Percentiles rank a stretch among this genome's conserved stretches.
Evolutionary conservation across 768 basidiomycete genomes (phyloP).

Genomic region (Amanita thiersii): DNA sequence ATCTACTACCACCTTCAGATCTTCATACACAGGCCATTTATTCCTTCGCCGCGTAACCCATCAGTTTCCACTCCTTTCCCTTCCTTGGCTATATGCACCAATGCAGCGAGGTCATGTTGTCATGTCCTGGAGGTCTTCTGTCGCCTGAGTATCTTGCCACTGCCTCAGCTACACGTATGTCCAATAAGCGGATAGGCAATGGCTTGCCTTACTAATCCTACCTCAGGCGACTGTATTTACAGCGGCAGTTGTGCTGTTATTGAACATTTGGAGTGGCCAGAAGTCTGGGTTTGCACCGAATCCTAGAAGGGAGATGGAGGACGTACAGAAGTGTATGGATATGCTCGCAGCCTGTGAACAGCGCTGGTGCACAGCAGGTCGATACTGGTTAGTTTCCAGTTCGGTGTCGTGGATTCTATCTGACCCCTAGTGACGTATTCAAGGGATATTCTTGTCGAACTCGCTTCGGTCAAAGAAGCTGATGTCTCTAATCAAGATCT

Average conservation of each 20-base stretch:
- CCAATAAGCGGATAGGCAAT: slow-evolving; percentile 8
- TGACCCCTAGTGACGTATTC: not conserved
- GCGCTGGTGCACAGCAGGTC: slow-evolving; percentile 33
- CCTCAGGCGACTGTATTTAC: slow-evolving; percentile 27
- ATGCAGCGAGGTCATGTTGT: slow-evolving; percentile 68
- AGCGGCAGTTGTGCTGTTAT: slow-evolving; percentile 45
- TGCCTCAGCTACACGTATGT: slow-evolving; percentile 29
- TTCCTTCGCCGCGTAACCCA: slow-evolving; percentile 52
- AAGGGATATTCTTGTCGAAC: slow-evolving; percentile 29
- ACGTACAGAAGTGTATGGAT: slow-evolving; percentile 52
- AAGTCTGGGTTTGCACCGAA: slow-evolving; percentile 37
- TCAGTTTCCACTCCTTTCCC: slow-evolving; percentile 35
- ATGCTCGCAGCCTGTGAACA: slow-evolving; percentile 35
- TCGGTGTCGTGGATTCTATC: not conserved
- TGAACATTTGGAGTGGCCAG: slow-evolving; percentile 60
- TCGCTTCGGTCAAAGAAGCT: slow-evolving; percentile 27
- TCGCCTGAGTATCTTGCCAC: slow-evolving; percentile 22
- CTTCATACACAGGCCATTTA: slow-evolving; percentile 71
- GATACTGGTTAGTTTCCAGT: slow-evolving; percentile 24
- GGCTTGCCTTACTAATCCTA: too few relatives aligned
- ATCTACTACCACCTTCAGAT: slow-evolving; percentile 51
- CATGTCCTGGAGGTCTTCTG: slow-evolving; percentile 56
- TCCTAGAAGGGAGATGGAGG: slow-evolving; percentile 43
- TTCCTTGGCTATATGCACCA: slow-evolving; percentile 77
- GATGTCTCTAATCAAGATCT: too few relatives aligned